Conservation (phyloP, 23 red algal genomes). For the Gracilariopsis chorda region DNA sequence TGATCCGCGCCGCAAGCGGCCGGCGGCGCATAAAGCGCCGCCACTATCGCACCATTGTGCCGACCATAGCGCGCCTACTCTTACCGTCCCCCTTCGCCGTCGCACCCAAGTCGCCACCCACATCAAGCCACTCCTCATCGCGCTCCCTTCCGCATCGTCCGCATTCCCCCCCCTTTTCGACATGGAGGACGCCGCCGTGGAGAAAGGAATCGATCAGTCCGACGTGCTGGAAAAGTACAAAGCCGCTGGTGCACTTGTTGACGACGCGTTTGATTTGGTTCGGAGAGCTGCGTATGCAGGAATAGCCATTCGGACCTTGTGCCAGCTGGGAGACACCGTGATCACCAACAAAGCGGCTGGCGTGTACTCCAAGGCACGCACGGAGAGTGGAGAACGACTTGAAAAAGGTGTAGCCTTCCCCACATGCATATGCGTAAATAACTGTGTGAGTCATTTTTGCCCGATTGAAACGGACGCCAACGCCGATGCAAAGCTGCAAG, state of each 20-base stretch:
- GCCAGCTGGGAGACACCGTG: conserved; percentile 78
- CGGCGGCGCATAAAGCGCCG: too few species aligned
- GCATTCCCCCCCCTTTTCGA: too few species aligned
- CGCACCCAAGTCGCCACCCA: too few species aligned
- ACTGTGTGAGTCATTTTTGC: conserved; percentile 91
- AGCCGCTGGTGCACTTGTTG: conserved; percentile 81
- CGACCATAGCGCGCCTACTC: too few species aligned
- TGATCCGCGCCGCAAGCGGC: too few species aligned
- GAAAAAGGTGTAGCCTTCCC: conserved; percentile 97
- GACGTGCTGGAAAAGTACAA: conserved; percentile 99
- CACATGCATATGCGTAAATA: conserved; percentile 82
- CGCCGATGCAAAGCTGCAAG: conserved; percentile 31
- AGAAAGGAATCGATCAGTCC: conserved; percentile 75
- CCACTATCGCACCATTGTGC: too few species aligned
- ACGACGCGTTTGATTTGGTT: conserved; percentile 75
- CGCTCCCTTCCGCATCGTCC: too few species aligned
- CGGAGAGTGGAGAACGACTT: conserved; percentile 75
- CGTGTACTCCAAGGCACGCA: conserved; percentile 89
- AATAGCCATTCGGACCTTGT: conserved; percentile 70
- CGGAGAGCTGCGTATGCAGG: conserved; percentile 52
- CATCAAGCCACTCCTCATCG: too few species aligned
- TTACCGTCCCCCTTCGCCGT: too few species aligned
- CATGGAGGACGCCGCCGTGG: conserved; percentile 17
- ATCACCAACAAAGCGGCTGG: conserved; percentile 63
- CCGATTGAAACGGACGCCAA: conserved; percentile 76